These are phyloP conservation scores for Puccinellia tenuiflora DNA, from an alignment of 176 grass and related monocot species.

Conservation along the genomic window DNA sequence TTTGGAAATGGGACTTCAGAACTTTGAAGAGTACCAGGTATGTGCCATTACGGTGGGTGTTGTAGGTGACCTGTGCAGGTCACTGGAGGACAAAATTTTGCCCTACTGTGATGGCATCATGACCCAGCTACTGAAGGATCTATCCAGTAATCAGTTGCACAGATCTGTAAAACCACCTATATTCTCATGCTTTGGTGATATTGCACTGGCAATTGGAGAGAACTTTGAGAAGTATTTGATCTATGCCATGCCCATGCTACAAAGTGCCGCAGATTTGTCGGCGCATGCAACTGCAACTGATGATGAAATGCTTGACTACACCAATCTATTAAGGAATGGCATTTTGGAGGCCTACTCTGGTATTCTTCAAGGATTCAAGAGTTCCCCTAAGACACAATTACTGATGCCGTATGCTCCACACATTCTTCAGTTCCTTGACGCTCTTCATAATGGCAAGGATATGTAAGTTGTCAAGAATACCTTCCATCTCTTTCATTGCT, in stretches of 20 bases:
- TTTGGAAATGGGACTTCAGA: constrained; percentile 88
- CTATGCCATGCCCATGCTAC: constrained; percentile 92
- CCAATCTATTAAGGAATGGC: constrained; percentile 71
- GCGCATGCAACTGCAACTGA: constrained; percentile 48
- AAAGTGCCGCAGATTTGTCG: constrained; percentile 77
- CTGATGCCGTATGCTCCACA: constrained; percentile 65
- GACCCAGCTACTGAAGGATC: constrained; percentile 78
- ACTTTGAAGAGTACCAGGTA: constrained; percentile 91
- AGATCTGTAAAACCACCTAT: constrained; percentile 80
- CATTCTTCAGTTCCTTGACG: constrained; percentile 70
- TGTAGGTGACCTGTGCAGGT: constrained; percentile 77
- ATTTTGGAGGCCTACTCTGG: constrained; percentile 94
- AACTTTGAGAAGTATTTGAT: constrained; percentile 90
- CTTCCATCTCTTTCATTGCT: background rate
- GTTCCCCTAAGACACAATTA: constrained; percentile 62
- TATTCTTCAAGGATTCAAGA: constrained; percentile 92
- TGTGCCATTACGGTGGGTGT: constrained; percentile 86
- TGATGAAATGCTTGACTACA: constrained; percentile 87
- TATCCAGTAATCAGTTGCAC: constrained; percentile 72
- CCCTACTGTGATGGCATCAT: constrained; percentile 82
- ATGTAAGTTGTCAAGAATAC: constrained; percentile 46
- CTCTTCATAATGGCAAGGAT: constrained; percentile 67
- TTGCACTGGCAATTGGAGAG: constrained; percentile 80
- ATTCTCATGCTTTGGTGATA: constrained; percentile 88
- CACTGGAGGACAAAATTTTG: constrained; percentile 80